phyloP scores from a whole-genome alignment of 2,329 filamentous ascomycete species.

The Phaeosphaeria sp. region DNA sequence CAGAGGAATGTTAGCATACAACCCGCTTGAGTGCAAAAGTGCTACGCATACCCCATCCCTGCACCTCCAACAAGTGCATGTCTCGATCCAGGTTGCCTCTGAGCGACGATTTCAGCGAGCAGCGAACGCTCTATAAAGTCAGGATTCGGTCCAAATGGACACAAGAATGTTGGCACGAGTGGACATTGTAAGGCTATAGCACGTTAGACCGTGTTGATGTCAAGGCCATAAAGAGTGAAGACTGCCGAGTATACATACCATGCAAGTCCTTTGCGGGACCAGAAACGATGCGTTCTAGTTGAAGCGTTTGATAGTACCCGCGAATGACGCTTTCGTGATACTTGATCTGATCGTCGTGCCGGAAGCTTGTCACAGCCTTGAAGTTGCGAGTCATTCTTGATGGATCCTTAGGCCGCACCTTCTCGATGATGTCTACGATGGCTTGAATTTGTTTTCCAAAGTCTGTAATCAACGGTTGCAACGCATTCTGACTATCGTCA shows the following conservation, averaged over 20 bases:
- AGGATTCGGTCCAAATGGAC: conserved; percentile 6
- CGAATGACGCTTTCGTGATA: neutral
- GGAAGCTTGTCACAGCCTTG: neutral
- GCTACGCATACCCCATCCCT: conserved; percentile 9
- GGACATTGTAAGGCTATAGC: neutral
- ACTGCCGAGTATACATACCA: too few relatives aligned
- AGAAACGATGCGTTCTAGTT: neutral
- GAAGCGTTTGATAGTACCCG: neutral
- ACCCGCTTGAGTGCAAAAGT: neutral
- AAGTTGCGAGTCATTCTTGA: neutral
- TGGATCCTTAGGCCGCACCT: neutral
- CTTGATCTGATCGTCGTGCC: conserved; percentile 1
- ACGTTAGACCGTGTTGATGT: neutral
- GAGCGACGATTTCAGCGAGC: neutral
- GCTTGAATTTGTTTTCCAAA: neutral
- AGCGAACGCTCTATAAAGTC: conserved; percentile 9
- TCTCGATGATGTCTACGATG: neutral
- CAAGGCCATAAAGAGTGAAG: too few relatives aligned
- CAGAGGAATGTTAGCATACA: too few relatives aligned
- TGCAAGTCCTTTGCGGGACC: neutral
- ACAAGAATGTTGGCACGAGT: neutral
- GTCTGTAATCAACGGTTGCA: neutral
- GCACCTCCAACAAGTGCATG: conserved; percentile 11
- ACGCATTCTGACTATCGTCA: neutral
- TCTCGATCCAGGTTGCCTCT: conserved; percentile 3